Percentiles rank a stretch among this genome's conserved stretches.
phyloP scores from a whole-genome alignment of 352 stramenopile genomes.

The Globisporangium parvum region DNA sequence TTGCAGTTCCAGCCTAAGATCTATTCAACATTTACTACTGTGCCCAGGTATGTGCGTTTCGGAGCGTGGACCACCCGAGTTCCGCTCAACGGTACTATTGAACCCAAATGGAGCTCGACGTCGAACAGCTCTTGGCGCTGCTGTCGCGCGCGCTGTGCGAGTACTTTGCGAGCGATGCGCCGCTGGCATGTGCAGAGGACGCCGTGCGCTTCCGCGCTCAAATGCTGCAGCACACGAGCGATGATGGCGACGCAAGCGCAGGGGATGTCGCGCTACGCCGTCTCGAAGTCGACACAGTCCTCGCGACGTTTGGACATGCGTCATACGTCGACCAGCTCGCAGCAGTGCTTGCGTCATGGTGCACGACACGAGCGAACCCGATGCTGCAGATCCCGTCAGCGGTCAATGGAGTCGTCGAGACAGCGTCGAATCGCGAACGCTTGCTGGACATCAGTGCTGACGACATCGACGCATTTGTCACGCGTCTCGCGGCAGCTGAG shows the following conservation, averaged over 20 bases:
- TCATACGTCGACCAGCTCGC: constrained; percentile 44
- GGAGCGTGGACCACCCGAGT: too few relatives aligned
- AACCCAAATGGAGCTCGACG: too few relatives aligned
- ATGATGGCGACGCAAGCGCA: neutral
- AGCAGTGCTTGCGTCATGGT: constrained; percentile 33
- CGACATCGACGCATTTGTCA: constrained; percentile 20
- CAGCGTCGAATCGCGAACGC: constrained; percentile 20
- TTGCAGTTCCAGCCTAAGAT: too few relatives aligned
- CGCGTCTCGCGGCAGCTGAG: neutral
- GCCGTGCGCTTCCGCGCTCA: constrained; percentile 29
- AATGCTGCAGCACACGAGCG: constrained; percentile 17
- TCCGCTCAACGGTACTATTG: too few relatives aligned
- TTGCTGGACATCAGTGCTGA: constrained; percentile 22
- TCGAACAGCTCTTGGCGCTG: neutral
- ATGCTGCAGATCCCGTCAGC: constrained; percentile 15
- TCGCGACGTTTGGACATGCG: constrained; percentile 17
- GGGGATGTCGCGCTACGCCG: neutral
- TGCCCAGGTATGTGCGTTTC: too few relatives aligned
- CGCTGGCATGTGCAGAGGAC: constrained; percentile 28
- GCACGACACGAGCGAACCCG: constrained; percentile 23
- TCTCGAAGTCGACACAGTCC: constrained; percentile 1
- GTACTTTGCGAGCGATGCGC: constrained; percentile 23
- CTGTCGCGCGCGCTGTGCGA: constrained; percentile 10
- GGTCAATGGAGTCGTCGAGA: constrained; percentile 34
- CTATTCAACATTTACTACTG: too few relatives aligned